Base-by-base conservation (phyloP, 805 yeast genomes). In the Candida boleticola region DNA sequence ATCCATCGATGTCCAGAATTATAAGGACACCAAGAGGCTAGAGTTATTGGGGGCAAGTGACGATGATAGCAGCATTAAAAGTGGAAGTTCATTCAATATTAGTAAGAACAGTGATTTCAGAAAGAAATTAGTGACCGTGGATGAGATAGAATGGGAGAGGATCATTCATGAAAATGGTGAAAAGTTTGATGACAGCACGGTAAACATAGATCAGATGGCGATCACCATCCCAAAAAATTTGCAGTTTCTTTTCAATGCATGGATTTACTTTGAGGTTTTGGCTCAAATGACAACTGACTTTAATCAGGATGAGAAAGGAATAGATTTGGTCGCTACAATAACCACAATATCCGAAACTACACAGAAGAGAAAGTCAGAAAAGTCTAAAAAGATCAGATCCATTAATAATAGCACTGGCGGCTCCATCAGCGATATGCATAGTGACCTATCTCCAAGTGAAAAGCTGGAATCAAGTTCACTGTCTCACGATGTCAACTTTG, bases 211-310 rank as follows among this genome's bases (percentile, higher is more conserved):
- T 37, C 27, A 38, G 35, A 34, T 29, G 36, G 11, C 30, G 31
- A 13, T 42, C 27, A 39, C 44, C 34, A 56, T 67, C 19, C 80
- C 77, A 3, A 64, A 63, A 40, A 71, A 67, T 31, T 60, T 80
- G 19, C 79, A 71, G 47, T 77, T 77, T 42, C 60, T 80, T 31
- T 77, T 78, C 61, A 80, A 82, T 51, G 72, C 78, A n/a, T 83
- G 85, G 81, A 67, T 81, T 34, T 83, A 83, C 56, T 74, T 79
- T 49, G 87, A 83, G 57, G 86, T 82, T 3, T 59, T 83, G 44
- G 80, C 86, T 1, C 76, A 83, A 44, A 74, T 83, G 74, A 80
- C 87, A 0, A 71, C 82, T 20, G 76, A 73, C 41, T 60, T 66
- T 5, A 68, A 62, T 18, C 64, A 66, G 13, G 79, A 77, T 43